Base-by-base conservation (phyloP, 2,329 filamentous ascomycete species). In the Thielaviopsis ethacetica region DNA sequence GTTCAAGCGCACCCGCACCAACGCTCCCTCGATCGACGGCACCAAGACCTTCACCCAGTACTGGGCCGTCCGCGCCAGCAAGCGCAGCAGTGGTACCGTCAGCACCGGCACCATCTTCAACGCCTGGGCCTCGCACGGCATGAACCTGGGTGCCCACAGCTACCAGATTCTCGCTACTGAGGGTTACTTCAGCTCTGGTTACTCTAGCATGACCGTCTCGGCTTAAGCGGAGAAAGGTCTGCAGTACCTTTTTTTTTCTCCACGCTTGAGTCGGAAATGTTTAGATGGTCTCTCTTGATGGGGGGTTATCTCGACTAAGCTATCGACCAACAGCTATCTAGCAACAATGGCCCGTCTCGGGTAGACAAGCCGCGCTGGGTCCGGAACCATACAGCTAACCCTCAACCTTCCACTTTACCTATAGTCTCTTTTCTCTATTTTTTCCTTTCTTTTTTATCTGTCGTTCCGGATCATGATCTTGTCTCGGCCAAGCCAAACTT, bases 131-230 rank as follows among this genome's bases (percentile, higher is more conserved):
- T 69, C 70, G 44, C 64, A 67, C n/a, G 77, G 78, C 3, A 66
- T 79, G 66, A 71, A 67, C 26, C 65, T 81, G 12, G 78, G 78
- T 2, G 70, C 63, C 47, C 70, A 73, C 63, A 70, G 80, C 66
- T 81, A 81, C 66, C 72, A 76, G 71, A 78, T 81, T 62, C 68
- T 80, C 21, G 77, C 77, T 15, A 76, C 75, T 0, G 78, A 80
- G 67, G 77, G 76, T 3, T 79, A 78, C 67, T 68, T 71, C 62
- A 77, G 76, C 68, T 72, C 69, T 61, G 77, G 78, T 0, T 71
- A 68, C 56, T 71, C 76, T 50, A 68, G 64, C 54, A 77, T 79
- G 61, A 77, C 71, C 56, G 74, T 78, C n/a, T 60, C 38, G 17
- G 38, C 38, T 44, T 15, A 44, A 44, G 30, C 17, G 38, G 9